phyloP scores from a whole-genome alignment of 2,329 filamentous ascomycete species.

The Hortaea werneckii region DNA sequence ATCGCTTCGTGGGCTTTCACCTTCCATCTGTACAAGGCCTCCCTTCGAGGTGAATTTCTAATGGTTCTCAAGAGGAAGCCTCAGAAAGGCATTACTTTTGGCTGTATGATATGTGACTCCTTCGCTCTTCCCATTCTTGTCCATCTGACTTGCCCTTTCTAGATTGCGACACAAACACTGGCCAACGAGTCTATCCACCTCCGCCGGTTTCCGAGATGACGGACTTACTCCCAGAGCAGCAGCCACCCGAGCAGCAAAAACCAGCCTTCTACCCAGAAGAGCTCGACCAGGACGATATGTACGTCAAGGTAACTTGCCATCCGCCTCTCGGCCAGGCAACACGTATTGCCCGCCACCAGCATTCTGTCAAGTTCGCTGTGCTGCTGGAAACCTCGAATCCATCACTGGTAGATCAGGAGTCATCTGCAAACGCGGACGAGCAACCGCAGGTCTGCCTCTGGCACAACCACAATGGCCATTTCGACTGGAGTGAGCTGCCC shows the following conservation, averaged over 20 bases:
- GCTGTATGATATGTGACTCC: slow-evolving; percentile 22
- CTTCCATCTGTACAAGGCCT: too few relatives aligned
- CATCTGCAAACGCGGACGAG: slow-evolving; percentile 35
- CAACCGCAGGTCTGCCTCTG: slow-evolving; percentile 67
- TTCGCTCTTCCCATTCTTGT: background rate
- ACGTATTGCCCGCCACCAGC: slow-evolving; percentile 38
- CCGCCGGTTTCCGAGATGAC: slow-evolving; percentile 15
- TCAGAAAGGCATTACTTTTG: slow-evolving; percentile 26
- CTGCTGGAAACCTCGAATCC: slow-evolving; percentile 29
- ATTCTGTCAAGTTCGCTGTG: slow-evolving; percentile 51
- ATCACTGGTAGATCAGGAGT: slow-evolving; percentile 21
- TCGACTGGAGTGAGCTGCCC: slow-evolving; percentile 48
- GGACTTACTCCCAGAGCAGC: slow-evolving; percentile 23
- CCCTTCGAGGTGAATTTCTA: too few relatives aligned
- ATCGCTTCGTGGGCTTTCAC: too few relatives aligned
- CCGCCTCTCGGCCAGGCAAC: slow-evolving; percentile 71
- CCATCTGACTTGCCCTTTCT: background rate
- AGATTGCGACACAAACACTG: slow-evolving; percentile 26
- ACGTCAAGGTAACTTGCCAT: slow-evolving; percentile 45
- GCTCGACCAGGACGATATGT: slow-evolving; percentile 32
- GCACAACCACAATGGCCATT: slow-evolving; percentile 51
- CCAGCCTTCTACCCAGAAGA: slow-evolving; percentile 10
- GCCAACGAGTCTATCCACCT: slow-evolving; percentile 26
- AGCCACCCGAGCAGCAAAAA: slow-evolving; percentile 16
- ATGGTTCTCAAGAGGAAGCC: slow-evolving; percentile 22